phyloP scores from a whole-genome alignment of 179 eudicot genomes.

The Vitellaria paradoxa region DNA sequence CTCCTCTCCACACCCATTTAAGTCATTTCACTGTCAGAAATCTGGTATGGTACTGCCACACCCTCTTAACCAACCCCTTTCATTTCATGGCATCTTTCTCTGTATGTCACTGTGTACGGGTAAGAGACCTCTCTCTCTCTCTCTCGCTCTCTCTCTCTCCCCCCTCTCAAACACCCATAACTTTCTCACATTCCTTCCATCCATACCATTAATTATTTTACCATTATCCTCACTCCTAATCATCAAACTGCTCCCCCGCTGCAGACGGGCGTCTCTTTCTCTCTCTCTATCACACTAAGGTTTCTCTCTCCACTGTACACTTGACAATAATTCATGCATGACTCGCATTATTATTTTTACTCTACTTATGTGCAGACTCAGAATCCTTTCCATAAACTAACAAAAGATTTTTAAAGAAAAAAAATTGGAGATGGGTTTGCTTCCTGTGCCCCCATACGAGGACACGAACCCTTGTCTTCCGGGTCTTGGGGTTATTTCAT shows the following conservation, averaged over 20 bases:
- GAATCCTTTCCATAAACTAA: conserved; percentile 9
- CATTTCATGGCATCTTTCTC: conserved; percentile 10
- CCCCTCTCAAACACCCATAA: conserved; percentile 54
- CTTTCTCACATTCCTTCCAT: conserved; percentile 52
- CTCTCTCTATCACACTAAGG: background rate
- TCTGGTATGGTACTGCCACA: conserved; percentile 22
- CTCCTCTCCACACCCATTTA: conserved; percentile 21
- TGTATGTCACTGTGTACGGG: too few relatives aligned
- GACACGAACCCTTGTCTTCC: conserved; percentile 61
- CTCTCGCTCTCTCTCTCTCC: background rate
- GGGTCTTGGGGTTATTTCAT: conserved; percentile 25
- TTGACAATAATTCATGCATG: conserved; percentile 49
- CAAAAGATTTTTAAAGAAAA: background rate
- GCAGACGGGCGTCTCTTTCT: conserved; percentile 35
- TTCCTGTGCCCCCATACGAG: conserved; percentile 37
- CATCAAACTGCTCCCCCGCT: conserved; percentile 75
- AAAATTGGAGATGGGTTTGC: conserved; percentile 19
- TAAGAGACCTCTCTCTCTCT: background rate
- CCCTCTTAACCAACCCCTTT: conserved; percentile 22
- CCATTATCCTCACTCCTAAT: conserved; percentile 22
- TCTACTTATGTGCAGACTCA: background rate
- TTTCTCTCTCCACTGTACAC: conserved; percentile 33
- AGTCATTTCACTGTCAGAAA: conserved; percentile 42
- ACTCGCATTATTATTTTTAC: conserved; percentile 17
- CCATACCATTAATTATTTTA: background rate